phyloP scores from a whole-genome alignment of 1,284 basidiomycete species.

The Tilletia walkeri region DNA sequence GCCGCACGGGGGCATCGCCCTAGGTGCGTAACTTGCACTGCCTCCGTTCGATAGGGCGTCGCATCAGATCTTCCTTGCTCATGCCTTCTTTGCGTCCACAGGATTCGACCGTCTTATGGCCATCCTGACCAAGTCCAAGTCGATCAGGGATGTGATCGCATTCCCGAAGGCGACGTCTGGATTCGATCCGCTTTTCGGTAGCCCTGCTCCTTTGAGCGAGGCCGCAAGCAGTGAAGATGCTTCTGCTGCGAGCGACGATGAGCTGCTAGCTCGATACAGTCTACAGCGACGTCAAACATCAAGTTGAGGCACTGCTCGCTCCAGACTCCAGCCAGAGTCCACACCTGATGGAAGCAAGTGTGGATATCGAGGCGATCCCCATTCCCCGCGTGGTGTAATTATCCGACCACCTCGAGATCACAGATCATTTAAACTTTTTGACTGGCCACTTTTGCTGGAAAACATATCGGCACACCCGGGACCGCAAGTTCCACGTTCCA shows the following conservation, averaged over 20 bases:
- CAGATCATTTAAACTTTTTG: too few relatives aligned
- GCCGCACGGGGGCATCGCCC: constrained; percentile 89
- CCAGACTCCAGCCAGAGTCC: too few relatives aligned
- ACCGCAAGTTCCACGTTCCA: too few relatives aligned
- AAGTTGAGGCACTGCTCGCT: too few relatives aligned
- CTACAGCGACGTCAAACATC: not conserved
- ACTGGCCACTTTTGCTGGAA: too few relatives aligned
- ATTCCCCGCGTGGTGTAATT: too few relatives aligned
- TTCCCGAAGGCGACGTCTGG: constrained; percentile 87
- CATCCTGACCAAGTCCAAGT: constrained; percentile 76
- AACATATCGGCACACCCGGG: too few relatives aligned
- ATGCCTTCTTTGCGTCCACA: constrained; percentile 50
- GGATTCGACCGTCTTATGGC: constrained; percentile 90
- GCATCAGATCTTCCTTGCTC: not conserved
- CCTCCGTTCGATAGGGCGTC: not conserved
- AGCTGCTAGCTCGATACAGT: not conserved
- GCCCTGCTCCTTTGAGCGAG: constrained; percentile 64
- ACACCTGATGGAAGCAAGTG: too few relatives aligned
- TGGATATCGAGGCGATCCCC: too few relatives aligned
- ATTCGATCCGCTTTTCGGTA: constrained; percentile 82
- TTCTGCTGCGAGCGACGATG: not conserved
- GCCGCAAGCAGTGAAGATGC: not conserved
- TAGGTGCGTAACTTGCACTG: constrained; percentile 24
- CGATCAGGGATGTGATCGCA: constrained; percentile 91
- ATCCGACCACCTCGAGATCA: too few relatives aligned